phyloP scores from a whole-genome alignment of 2,329 filamentous ascomycete genomes.

The Arachnopeziza araneosa region DNA sequence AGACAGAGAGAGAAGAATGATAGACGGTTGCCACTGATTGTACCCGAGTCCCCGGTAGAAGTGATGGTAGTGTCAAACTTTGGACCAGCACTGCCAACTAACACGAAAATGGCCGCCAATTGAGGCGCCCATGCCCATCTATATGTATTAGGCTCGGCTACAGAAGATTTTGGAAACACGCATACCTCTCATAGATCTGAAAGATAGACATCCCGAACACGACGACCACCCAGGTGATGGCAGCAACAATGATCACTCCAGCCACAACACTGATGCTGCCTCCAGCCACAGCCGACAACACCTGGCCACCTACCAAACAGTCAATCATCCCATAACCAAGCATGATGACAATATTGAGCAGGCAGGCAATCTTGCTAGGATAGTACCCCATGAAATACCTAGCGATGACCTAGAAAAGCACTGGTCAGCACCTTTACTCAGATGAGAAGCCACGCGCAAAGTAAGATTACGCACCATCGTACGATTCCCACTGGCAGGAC shows the following conservation, averaged over 20 bases:
- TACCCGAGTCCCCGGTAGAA: conserved; percentile 42
- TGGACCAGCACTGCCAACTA: conserved; percentile 49
- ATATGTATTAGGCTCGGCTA: neutral
- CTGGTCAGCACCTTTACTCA: too few relatives aligned
- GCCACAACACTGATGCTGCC: conserved; percentile 54
- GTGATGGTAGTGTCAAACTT: conserved; percentile 47
- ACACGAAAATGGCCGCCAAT: conserved; percentile 48
- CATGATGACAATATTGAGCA: conserved; percentile 56
- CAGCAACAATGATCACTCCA: conserved; percentile 57
- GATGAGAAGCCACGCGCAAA: too few relatives aligned
- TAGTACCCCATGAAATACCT: conserved; percentile 60
- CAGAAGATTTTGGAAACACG: neutral
- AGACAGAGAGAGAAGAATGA: conserved; percentile 47
- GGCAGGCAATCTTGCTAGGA: conserved; percentile 55
- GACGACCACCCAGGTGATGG: conserved; percentile 56
- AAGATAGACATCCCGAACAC: conserved; percentile 62
- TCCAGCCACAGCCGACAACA: conserved; percentile 58
- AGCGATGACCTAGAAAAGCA: conserved; percentile 41
- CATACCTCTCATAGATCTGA: conserved; percentile 58
- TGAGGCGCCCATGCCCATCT: conserved; percentile 40
- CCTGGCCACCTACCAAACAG: conserved; percentile 59
- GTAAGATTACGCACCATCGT: conserved; percentile 44
- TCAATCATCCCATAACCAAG: conserved; percentile 58
- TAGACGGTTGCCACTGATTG: conserved; percentile 45
- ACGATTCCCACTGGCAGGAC: conserved; percentile 52